Conservation (phyloP, 163 green algal species). For the Chlorella variabilis region DNA sequence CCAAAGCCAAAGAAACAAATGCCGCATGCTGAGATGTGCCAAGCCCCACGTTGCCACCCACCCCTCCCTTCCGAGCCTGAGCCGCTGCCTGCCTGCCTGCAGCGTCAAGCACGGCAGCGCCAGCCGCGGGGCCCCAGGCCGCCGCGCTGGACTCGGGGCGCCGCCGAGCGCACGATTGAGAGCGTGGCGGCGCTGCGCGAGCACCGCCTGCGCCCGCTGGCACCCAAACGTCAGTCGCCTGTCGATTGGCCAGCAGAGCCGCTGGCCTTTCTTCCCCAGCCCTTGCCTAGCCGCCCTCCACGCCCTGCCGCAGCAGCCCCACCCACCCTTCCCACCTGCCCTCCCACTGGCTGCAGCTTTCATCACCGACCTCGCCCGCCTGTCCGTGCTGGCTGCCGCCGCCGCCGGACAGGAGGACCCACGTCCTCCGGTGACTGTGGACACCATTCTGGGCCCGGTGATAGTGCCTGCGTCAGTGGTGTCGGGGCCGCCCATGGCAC, state of each 20-base stretch:
- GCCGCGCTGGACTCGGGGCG: constrained; percentile 16
- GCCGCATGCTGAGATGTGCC: no score
- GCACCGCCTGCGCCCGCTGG: constrained; percentile 29
- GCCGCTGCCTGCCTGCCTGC: not conserved
- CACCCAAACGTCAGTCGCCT: constrained; percentile 9
- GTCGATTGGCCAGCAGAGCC: not conserved
- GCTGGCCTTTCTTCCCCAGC: no score
- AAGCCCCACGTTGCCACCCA: not conserved
- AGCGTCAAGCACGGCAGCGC: not conserved
- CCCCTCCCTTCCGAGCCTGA: not conserved
- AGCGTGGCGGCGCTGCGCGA: not conserved
- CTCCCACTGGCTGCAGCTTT: not conserved
- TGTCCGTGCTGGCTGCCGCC: not conserved
- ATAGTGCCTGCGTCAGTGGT: constrained; percentile 1
- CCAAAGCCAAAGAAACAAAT: no score
- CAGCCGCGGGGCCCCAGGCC: not conserved
- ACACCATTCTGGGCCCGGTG: not conserved
- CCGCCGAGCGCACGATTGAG: not conserved
- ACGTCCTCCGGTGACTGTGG: not conserved
- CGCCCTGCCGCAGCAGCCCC: no score
- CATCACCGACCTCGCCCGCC: constrained; percentile 3
- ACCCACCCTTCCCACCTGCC: not conserved
- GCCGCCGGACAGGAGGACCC: not conserved
- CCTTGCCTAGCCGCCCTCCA: no score
- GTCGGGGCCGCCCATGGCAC: not conserved